A percentile compares a stretch with the other conserved stretches of the same genome.
Conservation (phyloP, 805 yeast genomes). For the Candida peoriensis region DNA sequence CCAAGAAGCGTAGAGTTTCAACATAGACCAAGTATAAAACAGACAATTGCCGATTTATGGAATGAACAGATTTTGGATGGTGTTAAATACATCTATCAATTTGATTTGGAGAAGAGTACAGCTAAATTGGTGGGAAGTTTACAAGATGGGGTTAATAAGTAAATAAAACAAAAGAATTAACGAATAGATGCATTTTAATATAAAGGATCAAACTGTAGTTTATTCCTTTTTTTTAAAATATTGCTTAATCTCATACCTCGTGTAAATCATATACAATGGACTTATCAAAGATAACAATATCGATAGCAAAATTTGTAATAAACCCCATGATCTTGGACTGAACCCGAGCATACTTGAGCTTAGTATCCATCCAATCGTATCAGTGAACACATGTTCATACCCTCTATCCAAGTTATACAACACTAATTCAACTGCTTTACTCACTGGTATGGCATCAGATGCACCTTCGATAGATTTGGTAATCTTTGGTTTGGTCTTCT, state of each 20-base stretch:
- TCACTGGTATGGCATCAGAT: constrained; percentile 62
- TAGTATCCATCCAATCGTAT: constrained; percentile 78
- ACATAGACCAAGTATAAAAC: constrained; percentile 44
- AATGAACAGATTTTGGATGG: constrained; percentile 61
- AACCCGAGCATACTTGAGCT: constrained; percentile 63
- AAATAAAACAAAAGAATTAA: constrained; percentile 1
- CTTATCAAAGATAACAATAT: constrained; percentile 47
- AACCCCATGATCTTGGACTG: constrained; percentile 57
- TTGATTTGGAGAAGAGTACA: constrained; percentile 39
- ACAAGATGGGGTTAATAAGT: constrained; percentile 2
- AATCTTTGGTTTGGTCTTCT: constrained; percentile 78
- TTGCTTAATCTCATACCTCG: constrained; percentile 45
- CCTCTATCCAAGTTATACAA: constrained; percentile 56
- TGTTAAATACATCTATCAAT: constrained; percentile 58
- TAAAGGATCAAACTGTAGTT: neutral
- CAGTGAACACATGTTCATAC: constrained; percentile 72
- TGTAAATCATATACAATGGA: constrained; percentile 48
- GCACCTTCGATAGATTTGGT: constrained; percentile 84
- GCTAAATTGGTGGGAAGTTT: constrained; percentile 7
- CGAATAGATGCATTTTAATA: constrained; percentile 1
- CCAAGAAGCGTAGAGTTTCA: constrained; percentile 39
- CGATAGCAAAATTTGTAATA: constrained; percentile 45
- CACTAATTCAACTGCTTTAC: constrained; percentile 58
- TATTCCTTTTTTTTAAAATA: constrained; percentile 37
- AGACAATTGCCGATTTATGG: constrained; percentile 76